These are phyloP conservation scores for Cutaneotrichosporon sp. DNA, from an alignment of 1,284 basidiomycete species.

Conservation along the genomic window DNA sequence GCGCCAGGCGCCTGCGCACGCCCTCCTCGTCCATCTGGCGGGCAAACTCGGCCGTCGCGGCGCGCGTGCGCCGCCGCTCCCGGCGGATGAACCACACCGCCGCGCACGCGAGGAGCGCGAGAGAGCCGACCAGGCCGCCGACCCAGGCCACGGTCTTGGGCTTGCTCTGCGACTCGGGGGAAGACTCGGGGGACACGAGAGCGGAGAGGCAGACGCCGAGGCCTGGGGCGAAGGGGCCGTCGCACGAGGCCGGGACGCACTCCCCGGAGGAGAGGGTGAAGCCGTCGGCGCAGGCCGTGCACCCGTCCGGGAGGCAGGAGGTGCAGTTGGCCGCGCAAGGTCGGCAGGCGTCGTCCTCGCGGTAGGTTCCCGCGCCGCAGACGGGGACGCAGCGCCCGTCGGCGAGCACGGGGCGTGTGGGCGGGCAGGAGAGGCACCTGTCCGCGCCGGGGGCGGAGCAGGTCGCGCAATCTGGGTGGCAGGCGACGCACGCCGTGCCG, in stretches of 20 bases:
- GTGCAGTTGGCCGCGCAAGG: slow-evolving; percentile 47
- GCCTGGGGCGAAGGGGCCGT: slow-evolving; percentile 30
- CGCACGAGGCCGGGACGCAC: slow-evolving; percentile 42
- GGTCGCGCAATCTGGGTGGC: slow-evolving; percentile 52
- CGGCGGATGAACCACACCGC: slow-evolving; percentile 35
- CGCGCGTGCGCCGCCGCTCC: slow-evolving; percentile 36
- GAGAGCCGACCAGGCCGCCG: background rate
- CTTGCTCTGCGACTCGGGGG: slow-evolving; percentile 9
- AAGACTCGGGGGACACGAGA: slow-evolving; percentile 33
- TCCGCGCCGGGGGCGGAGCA: slow-evolving; percentile 37
- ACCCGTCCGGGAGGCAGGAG: slow-evolving; percentile 43
- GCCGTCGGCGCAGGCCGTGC: slow-evolving; percentile 48
- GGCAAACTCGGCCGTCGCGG: slow-evolving; percentile 42
- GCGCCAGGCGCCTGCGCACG: slow-evolving; percentile 5
- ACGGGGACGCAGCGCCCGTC: slow-evolving; percentile 47
- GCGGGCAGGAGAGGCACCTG: slow-evolving; percentile 48
- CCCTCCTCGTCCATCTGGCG: slow-evolving; percentile 8
- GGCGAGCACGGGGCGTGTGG: slow-evolving; percentile 44
- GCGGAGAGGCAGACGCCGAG: slow-evolving; percentile 52
- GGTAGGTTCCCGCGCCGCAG: slow-evolving; percentile 47
- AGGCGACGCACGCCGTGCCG: slow-evolving; percentile 47
- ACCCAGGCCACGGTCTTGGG: slow-evolving; percentile 14
- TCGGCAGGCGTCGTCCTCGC: slow-evolving; percentile 41
- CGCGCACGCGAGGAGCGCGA: slow-evolving; percentile 19
- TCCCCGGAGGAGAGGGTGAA: slow-evolving; percentile 39